Percentiles rank a stretch among this genome's conserved stretches.
Evolutionary conservation across 345 rosid species (phyloP).

Genomic region (Bruguiera parviflora): DNA sequence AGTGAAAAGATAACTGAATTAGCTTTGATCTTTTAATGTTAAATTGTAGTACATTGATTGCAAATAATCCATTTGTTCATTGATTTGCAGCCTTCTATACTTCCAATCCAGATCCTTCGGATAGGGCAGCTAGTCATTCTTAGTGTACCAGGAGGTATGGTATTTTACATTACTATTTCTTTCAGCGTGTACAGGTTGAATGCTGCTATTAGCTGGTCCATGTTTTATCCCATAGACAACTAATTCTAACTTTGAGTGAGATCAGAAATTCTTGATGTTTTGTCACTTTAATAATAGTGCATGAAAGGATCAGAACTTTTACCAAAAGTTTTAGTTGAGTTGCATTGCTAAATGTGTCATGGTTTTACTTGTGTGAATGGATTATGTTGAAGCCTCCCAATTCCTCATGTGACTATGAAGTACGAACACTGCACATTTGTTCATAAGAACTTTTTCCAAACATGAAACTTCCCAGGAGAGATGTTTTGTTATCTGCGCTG

Average conservation of each 20-base stretch:
- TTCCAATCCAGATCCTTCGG: constrained; percentile 79
- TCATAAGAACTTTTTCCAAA: no score
- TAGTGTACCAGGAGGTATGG: constrained; percentile 83
- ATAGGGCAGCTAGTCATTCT: constrained; percentile 91
- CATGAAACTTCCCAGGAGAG: no score
- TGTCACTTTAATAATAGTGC: not conserved
- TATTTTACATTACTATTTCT: constrained; percentile 3
- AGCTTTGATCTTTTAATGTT: no score
- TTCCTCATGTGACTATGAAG: no score
- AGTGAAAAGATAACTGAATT: no score
- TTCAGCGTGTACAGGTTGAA: not conserved
- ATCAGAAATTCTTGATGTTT: not conserved
- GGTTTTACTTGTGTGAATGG: no score
- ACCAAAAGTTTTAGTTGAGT: not conserved
- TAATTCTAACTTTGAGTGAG: not conserved
- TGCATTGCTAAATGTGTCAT: not conserved
- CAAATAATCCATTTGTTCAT: constrained; percentile 16
- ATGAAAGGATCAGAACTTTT: not conserved
- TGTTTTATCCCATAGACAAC: not conserved
- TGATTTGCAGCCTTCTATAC: constrained; percentile 78
- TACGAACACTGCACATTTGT: no score
- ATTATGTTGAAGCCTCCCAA: no score
- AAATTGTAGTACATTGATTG: no score
- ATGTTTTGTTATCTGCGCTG: no score
- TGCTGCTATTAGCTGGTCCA: not conserved